Evolutionary conservation across 768 basidiomycete genomes (phyloP).

Genomic region (Hysterangium stoloniferum): DNA sequence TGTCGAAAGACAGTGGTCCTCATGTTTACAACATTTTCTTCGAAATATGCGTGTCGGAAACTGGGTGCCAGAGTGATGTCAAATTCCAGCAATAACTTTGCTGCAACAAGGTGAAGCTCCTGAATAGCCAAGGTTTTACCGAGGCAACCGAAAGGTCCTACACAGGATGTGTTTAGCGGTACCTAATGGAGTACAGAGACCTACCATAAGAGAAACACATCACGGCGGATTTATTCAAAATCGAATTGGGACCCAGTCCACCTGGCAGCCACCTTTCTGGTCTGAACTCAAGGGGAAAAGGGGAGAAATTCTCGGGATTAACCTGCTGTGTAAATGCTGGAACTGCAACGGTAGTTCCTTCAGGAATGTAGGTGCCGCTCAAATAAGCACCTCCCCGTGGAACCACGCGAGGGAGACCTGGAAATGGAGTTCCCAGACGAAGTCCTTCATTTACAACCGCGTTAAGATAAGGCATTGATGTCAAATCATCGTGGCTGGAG

Average conservation of each 20-base stretch:
- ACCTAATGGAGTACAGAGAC: slow-evolving; percentile 1
- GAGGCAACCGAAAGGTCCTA: slow-evolving; percentile 27
- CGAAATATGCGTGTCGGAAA: slow-evolving; percentile 22
- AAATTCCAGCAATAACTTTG: slow-evolving; percentile 22
- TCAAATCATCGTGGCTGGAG: slow-evolving; percentile 15
- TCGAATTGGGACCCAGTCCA: slow-evolving; percentile 22
- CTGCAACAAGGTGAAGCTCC: slow-evolving; percentile 23
- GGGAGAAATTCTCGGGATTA: slow-evolving; percentile 26
- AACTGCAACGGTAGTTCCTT: slow-evolving; percentile 22
- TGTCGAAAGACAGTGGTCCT: slow-evolving; percentile 23
- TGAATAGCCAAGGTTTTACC: slow-evolving; percentile 25
- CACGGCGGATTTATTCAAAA: slow-evolving; percentile 20
- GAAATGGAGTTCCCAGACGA: slow-evolving; percentile 23
- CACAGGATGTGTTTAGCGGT: neutral
- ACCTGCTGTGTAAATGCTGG: slow-evolving; percentile 23
- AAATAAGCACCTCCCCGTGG: slow-evolving; percentile 21
- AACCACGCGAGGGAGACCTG: slow-evolving; percentile 25
- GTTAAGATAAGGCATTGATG: slow-evolving; percentile 25
- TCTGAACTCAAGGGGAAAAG: slow-evolving; percentile 13
- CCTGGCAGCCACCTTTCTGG: slow-evolving; percentile 28
- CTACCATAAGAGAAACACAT: slow-evolving; percentile 23
- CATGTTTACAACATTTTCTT: slow-evolving; percentile 23
- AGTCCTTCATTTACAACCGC: slow-evolving; percentile 27
- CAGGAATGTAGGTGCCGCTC: slow-evolving; percentile 24
- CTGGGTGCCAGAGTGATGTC: slow-evolving; percentile 21